Evolutionary conservation across 2,329 filamentous ascomycete species (phyloP), one percentile per base, ranked within the genome.

Genomic region (Cladophialophora carrionii): DNA sequence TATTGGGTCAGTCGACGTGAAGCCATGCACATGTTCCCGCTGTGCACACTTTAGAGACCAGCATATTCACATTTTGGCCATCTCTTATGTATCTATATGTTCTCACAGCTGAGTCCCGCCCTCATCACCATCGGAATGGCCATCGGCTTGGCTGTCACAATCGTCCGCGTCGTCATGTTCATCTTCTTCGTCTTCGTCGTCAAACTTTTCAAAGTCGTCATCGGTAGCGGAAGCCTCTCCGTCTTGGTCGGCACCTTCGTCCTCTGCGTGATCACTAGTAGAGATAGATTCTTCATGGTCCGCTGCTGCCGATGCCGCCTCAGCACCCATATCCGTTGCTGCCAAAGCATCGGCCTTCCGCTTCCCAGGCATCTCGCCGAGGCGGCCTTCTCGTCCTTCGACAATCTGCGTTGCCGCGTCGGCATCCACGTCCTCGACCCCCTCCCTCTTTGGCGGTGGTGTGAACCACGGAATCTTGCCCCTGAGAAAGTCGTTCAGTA

Each of bases 401-500:
- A 88, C 79, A 43, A 79, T 80, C 52, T 76, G 72, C n/a, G 77
- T 79, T 34, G 53, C 37, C 0, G 80, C 78, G 14, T 79, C 81
- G 34, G 85, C 84, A 55, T 85, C 85, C 3, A 78, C 74, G 20
- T 53, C 31, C 3, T 57, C 64, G 9, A 32, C 63, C 34, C 63
- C 68, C n/a, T 66, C 68, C 46, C 61, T 68, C 14, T 83, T 79
- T 1, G 93, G 92, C 9, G 92, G 88, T 8, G 92, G 88, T 0
- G 91, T 95, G 74, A 92, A 99, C 95, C 96, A 99, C 1, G 95
- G 95, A 29, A 98, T 91, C 79, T 94, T 97, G 63, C 95, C 95
- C 69, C 95, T 83, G 74, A 98, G 86, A 76, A 98, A 99, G 75
- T 99, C 95, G 73, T 96, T 98, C 65, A 99, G 81, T 0, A 99